Conservation (phyloP, 2,329 filamentous ascomycete species). For the Diplocarpon rosae region DNA sequence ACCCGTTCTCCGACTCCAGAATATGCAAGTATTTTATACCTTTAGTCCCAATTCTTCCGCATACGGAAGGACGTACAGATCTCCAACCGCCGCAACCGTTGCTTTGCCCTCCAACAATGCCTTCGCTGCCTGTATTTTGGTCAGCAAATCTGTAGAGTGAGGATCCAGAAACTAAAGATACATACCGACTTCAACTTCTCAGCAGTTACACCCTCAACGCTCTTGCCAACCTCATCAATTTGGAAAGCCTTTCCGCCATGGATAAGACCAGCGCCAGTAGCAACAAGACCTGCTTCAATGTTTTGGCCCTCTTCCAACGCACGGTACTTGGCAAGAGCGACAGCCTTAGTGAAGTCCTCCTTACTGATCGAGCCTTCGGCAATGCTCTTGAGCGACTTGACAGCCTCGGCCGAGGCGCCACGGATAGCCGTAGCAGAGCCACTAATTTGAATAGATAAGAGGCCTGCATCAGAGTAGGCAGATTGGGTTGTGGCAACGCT, state of each 20-base stretch:
- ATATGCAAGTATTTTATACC: constrained; percentile 54
- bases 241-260: constrained; percentile 75
- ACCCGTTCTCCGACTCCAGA: constrained; percentile 11
- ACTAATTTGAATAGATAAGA: constrained; percentile 71
- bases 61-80: constrained; percentile 82
- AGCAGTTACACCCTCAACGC: constrained; percentile 68
- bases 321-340: constrained; percentile 87
- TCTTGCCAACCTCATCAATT: constrained; percentile 67
- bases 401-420: constrained; percentile 62
- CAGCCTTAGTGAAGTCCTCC: constrained; percentile 85
- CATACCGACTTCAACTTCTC: constrained; percentile 80
- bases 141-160: constrained; percentile 22
- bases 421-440: constrained; percentile 65
- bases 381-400: constrained; percentile 73
- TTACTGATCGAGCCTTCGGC: constrained; percentile 64
- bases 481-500: constrained; percentile 64
- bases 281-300: constrained; percentile 64
- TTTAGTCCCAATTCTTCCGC: constrained; percentile 89
- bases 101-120: constrained; percentile 79
- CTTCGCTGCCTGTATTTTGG: constrained; percentile 62
- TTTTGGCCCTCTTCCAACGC: constrained; percentile 74
- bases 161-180: constrained; percentile 15
- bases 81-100: constrained; percentile 79
- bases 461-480: constrained; percentile 87
- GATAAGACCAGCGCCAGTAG: constrained; percentile 75